Percentiles rank a stretch among this genome's conserved stretches.
These are phyloP conservation scores for Coniochaeta prunicola DNA, from an alignment of 2,329 filamentous ascomycete genomes.

Conservation along the genomic window DNA sequence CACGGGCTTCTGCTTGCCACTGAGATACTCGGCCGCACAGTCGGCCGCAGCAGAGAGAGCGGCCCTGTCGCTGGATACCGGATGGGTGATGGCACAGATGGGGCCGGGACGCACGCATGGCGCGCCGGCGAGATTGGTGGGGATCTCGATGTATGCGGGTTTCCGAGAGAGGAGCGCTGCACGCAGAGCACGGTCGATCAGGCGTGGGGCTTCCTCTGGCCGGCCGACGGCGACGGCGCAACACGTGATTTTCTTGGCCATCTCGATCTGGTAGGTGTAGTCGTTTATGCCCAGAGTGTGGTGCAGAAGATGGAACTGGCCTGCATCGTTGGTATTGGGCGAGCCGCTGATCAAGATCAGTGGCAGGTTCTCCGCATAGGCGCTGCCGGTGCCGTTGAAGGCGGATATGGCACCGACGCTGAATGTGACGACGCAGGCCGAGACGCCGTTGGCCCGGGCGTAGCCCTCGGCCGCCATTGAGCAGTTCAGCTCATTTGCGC, in stretches of 20 bases:
- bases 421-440: conserved; percentile 19
- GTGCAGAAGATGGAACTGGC: conserved; percentile 18
- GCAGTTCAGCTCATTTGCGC: conserved; percentile 22
- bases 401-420: conserved; percentile 18
- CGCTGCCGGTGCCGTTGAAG: conserved; percentile 18
- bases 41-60: conserved; percentile 17
- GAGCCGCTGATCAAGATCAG: conserved; percentile 17
- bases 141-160: conserved; percentile 21
- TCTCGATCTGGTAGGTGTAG: conserved; percentile 21
- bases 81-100: conserved; percentile 17
- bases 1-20: conserved; percentile 17
- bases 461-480: conserved; percentile 21
- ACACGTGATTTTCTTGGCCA: conserved; percentile 23
- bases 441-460: conserved; percentile 19
- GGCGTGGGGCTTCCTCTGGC: conserved; percentile 16
- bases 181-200: conserved; percentile 19
- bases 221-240: conserved; percentile 18
- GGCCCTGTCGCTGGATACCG: conserved; percentile 8
- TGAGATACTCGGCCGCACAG: conserved; percentile 13
- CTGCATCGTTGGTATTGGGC: conserved; percentile 18
- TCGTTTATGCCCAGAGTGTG: conserved; percentile 19
- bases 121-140: conserved; percentile 17
- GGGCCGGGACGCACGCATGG: conserved; percentile 18
- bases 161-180: conserved; percentile 15
- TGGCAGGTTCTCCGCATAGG: conserved; percentile 20